Conservation (phyloP, 1,139 yeast species). For the Candida mesenterica region DNA sequence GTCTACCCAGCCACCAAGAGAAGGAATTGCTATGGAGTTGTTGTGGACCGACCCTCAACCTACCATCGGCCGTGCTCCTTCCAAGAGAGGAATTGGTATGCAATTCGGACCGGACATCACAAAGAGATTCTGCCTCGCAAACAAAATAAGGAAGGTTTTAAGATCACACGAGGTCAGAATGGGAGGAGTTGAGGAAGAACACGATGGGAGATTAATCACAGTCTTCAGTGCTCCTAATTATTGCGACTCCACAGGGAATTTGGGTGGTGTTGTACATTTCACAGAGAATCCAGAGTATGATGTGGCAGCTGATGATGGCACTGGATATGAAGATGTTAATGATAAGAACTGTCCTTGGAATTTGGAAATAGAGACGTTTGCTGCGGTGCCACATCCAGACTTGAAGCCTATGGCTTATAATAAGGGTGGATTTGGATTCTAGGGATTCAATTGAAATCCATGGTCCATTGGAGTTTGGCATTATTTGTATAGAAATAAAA, state of each 20-base stretch:
- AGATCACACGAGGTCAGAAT: conserved; percentile 95
- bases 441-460: too few relatives aligned
- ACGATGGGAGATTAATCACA: conserved; percentile 79
- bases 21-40: conserved; percentile 93
- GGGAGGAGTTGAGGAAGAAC: conserved; percentile 88
- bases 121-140: conserved; percentile 66
- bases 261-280: conserved; percentile 82
- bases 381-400: conserved; percentile 87
- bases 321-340: conserved; percentile 51
- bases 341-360: conserved; percentile 47
- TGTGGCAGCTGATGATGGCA: conserved; percentile 37
- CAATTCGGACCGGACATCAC: conserved; percentile 98
- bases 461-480: too few relatives aligned
- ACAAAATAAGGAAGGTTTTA: conserved; percentile 74
- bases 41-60: conserved; percentile 97
- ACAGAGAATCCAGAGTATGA: conserved; percentile 36
- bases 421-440: conserved; percentile 54
- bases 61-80: conserved; percentile 74
- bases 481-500: too few relatives aligned
- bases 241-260: conserved; percentile 88
- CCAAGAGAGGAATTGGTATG: conserved; percentile 92
- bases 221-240: conserved; percentile 97
- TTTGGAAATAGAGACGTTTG: conserved; percentile 58
- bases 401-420: conserved; percentile 96
- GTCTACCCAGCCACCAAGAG: conserved; percentile 78